A percentile compares a stretch with the other conserved stretches of the same genome.
phyloP scores from a whole-genome alignment of 331 rosid genomes.

The Erythrophleum ivorense region DNA sequence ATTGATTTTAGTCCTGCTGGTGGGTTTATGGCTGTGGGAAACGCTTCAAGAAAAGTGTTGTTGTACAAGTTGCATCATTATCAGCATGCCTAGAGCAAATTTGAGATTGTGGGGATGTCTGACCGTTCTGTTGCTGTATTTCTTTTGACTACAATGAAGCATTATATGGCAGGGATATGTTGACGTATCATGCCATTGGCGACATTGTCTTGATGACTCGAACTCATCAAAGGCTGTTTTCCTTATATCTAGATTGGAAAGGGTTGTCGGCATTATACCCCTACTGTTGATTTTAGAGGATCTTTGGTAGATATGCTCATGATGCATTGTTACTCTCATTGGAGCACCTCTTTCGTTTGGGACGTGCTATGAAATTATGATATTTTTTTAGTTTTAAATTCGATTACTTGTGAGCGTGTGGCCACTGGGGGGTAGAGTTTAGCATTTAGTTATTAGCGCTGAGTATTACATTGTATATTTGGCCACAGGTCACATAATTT shows the following conservation, averaged over 20 bases:
- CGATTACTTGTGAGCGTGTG: neutral
- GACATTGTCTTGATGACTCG: too few species aligned
- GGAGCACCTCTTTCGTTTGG: conserved; percentile 56
- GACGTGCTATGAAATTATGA: neutral
- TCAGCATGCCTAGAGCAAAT: conserved; percentile 56
- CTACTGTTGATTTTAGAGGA: too few species aligned
- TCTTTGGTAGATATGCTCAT: too few species aligned
- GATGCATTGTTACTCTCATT: neutral
- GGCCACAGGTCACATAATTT: neutral
- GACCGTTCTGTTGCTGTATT: neutral
- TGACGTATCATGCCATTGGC: neutral
- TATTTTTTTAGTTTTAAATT: neutral
- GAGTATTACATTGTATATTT: neutral
- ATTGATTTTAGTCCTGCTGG: conserved; percentile 72
- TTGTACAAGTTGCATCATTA: conserved; percentile 87
- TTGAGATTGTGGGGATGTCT: neutral
- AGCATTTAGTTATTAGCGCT: neutral
- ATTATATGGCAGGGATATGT: neutral
- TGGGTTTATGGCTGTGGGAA: conserved; percentile 82
- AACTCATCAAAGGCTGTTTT: too few species aligned
- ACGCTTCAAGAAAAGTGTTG: conserved; percentile 75
- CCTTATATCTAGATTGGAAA: too few species aligned
- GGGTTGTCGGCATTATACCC: too few species aligned
- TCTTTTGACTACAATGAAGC: neutral
- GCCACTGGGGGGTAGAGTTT: neutral